Percentiles rank a stretch among this genome's conserved stretches.
Evolutionary conservation across 257 asterid genomes (phyloP).

Genomic region (Solanum sitiens): DNA sequence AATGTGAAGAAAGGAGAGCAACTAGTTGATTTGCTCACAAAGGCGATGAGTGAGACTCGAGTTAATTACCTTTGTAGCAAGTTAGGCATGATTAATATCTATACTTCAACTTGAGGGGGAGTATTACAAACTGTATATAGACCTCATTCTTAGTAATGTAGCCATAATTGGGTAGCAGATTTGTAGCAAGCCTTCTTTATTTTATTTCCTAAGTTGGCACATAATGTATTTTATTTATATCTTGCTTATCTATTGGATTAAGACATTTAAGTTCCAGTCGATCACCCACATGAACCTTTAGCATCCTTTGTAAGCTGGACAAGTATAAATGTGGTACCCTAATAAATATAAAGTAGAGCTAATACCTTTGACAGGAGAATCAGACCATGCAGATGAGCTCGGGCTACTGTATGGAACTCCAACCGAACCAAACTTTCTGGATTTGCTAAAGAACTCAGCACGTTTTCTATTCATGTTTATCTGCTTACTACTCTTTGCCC

Average conservation of each 20-base stretch:
- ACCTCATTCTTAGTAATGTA: background rate
- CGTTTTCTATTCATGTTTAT: conserved; percentile 23
- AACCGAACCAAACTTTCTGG: conserved; percentile 22
- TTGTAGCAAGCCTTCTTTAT: background rate
- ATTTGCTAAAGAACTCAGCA: conserved; percentile 60
- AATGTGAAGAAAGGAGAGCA: background rate
- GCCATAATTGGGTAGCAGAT: background rate
- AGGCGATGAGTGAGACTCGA: background rate
- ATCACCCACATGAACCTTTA: background rate
- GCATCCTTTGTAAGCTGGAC: background rate
- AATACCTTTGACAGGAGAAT: conserved; percentile 44
- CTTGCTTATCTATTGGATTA: background rate
- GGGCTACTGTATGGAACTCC: conserved; percentile 34
- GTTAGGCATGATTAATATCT: background rate
- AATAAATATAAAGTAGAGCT: background rate
- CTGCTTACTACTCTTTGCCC: conserved; percentile 22
- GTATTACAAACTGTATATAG: background rate
- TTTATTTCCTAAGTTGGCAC: background rate
- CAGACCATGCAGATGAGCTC: conserved; percentile 30
- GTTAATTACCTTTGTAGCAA: background rate
- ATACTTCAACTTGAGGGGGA: background rate
- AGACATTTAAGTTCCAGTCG: background rate
- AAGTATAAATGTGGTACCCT: background rate
- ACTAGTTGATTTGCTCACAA: background rate
- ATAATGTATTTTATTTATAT: background rate